Evolutionary conservation across 306 rosid species (phyloP).

Genomic region (Cucurbita ficifolia): DNA sequence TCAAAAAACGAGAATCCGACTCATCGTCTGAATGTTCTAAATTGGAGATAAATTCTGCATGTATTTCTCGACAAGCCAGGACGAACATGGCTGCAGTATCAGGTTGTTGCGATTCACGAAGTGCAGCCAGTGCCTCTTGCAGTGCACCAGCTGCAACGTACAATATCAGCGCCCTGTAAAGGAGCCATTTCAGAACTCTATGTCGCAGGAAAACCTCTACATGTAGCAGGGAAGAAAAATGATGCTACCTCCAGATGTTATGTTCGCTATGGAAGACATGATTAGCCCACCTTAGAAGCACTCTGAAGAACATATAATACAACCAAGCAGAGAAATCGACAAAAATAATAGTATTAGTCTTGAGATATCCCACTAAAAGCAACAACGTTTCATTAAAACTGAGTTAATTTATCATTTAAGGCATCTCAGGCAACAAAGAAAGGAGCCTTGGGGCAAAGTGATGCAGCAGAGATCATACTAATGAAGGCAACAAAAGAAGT

Average conservation of each 20-base stretch:
- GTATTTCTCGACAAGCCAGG: conserved; percentile 88
- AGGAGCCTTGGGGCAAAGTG: not conserved
- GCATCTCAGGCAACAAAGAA: not conserved
- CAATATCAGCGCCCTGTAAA: conserved; percentile 76
- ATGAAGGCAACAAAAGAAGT: not conserved
- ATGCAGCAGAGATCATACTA: not conserved
- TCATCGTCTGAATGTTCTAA: conserved; percentile 31
- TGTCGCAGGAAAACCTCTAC: not conserved
- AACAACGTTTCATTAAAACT: conserved; percentile 3
- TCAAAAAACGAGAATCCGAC: conserved; percentile 25
- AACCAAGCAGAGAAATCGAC: not conserved
- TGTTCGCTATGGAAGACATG: conserved; percentile 57
- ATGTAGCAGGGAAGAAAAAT: conserved; percentile 3
- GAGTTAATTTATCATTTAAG: not conserved
- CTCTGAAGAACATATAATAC: conserved; percentile 37
- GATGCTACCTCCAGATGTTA: conserved; percentile 77
- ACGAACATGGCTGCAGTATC: conserved; percentile 91
- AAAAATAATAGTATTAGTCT: not conserved
- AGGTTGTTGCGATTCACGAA: conserved; percentile 84
- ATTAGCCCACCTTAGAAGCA: conserved; percentile 90
- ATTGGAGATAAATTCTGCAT: conserved; percentile 40
- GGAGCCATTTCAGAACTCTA: conserved; percentile 15
- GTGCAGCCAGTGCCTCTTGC: conserved; percentile 84
- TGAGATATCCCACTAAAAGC: not conserved
- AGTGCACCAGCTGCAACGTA: conserved; percentile 93